These are phyloP conservation scores for Barnettozyma wickerhamii DNA, from an alignment of 805 yeast genomes.

Conservation along the genomic window DNA sequence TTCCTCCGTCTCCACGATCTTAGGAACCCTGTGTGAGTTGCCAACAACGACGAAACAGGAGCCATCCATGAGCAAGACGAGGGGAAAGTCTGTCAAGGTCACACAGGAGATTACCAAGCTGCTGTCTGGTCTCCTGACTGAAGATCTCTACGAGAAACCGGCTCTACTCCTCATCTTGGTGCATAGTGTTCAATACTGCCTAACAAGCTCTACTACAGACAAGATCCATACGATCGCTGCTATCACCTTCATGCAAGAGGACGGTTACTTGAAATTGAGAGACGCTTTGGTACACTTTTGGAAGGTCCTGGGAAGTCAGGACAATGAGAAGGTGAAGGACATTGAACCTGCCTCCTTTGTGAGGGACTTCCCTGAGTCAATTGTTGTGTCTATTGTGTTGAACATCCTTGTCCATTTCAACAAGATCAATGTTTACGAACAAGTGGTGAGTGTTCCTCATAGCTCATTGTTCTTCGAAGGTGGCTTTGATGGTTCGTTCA, in stretches of 20 bases:
- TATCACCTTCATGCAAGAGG: conserved; percentile 47
- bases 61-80: conserved; percentile 26
- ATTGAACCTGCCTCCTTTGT: conserved; percentile 34
- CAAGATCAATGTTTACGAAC: conserved; percentile 38
- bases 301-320: conserved; percentile 19
- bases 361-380: conserved; percentile 33
- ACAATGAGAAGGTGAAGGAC: conserved; percentile 25
- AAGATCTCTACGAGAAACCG: conserved; percentile 15
- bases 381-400: conserved; percentile 36
- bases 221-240: conserved; percentile 34
- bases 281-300: conserved; percentile 27
- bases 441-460: conserved; percentile 27
- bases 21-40: conserved; percentile 40
- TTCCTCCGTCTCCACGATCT: conserved; percentile 36
- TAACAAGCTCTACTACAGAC: conserved; percentile 30
- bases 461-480: conserved; percentile 38
- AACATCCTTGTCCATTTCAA: conserved; percentile 41
- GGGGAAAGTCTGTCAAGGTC: conserved; percentile 39
- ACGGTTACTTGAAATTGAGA: conserved; percentile 38
- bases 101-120: conserved; percentile 29
- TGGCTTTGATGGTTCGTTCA: conserved; percentile 18
- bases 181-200: conserved; percentile 33
- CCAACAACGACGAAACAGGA: conserved; percentile 49
- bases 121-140: conserved; percentile 22
- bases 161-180: conserved; percentile 33